Evolutionary conservation across 1,284 basidiomycete species (phyloP), one percentile per base, ranked within the genome.

Genomic region (Ceratobasidium sp.): DNA sequence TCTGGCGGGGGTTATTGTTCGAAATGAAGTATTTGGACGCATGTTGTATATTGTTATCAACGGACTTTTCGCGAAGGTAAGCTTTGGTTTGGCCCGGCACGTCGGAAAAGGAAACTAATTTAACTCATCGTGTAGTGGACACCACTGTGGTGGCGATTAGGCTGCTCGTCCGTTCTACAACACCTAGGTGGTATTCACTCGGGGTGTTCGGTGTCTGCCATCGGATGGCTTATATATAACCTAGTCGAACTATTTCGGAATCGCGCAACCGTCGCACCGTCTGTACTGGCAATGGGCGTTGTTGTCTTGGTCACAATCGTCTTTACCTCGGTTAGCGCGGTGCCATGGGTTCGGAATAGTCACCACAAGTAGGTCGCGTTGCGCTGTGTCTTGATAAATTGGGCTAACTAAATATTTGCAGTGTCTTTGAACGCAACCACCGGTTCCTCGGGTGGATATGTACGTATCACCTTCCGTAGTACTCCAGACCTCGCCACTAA

Each of bases 181-280:
- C 91, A 92, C 81, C 84, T 92, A 43, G 91, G 91, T 46, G 91
- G 91, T 28, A 26, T 92, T 75, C 91, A 92, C 77, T 87, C 87
- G 63, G 90, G 90, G 14, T 92, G 91, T 76, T 89, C 89, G 0
- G 79, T 88, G 21, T 89, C 89, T 18, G 89, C 88, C 71, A 69
- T 76, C 87, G 44, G 49, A 11, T 54, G 38, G 90, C 82, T 91
- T 61, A 79, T 90, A 30, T 83, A 86, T 74, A 88, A 88, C 79
- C 82, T 90, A 38, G 80, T 83, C n/a, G 77, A 84, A 52, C 84
- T 89, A 64, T 85, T 88, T 80, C 89, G 77, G 85, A 85, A 78
- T 84, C 83, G 73, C 75, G 84, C 55, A 85, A 85, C 73, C 84
- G 86, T 75, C 82, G 85, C 74, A 28, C 57, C 57, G n/a, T 49